Base-by-base conservation (phyloP, 305 asterid genomes). In the Solanum chacoense region DNA sequence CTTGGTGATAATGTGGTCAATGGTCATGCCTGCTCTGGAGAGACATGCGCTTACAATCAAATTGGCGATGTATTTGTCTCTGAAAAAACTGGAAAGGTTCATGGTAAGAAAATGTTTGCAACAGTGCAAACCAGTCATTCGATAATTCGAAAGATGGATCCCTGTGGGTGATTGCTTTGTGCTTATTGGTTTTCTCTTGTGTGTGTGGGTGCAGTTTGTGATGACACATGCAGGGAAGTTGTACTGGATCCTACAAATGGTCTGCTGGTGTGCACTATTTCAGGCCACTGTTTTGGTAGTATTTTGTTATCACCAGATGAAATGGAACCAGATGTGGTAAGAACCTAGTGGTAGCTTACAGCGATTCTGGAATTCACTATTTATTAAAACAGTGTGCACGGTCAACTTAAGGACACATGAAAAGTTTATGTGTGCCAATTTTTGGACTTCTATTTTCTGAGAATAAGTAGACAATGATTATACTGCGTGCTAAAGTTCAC, bases 61-160 rank as follows among this genome's bases (percentile, higher is more conserved):
- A 95, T 97, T 50, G 92, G 93, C 28, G 98, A 96, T 92, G 99
- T 93, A 42, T 95, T 95, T 90, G 94, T 96, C 37, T 97, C 98
- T 92, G 99, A 97, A 90, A 97, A 95, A 89, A 97, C 99, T 77
- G 99, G 99, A 80, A 94, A 95, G 85, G 94, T 97, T 90, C 99
- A 97, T 90, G 98, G 99, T 97, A 91, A 90, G 91, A 81, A 38
- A 65, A 35, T 16, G 69, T 84, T 87, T 74, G 28, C 86, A 42
- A 42, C 71, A 80, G 69, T 80, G 65, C 65, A 9, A 16, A 28
- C 34, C 35, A 79, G 35, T 38, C 35, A 79, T 79, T 79, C 0
- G 1, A 26, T 38, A 26, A 2, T 42, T 40, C 3, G 65, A 79
- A 79, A 80, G 37, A 80, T 80, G 71, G 6, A 42, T 38, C n/a